A percentile compares a stretch with the other conserved stretches of the same genome.
These are phyloP conservation scores for Amanita fuliginea DNA, from an alignment of 768 basidiomycete species.

Conservation along the genomic window DNA sequence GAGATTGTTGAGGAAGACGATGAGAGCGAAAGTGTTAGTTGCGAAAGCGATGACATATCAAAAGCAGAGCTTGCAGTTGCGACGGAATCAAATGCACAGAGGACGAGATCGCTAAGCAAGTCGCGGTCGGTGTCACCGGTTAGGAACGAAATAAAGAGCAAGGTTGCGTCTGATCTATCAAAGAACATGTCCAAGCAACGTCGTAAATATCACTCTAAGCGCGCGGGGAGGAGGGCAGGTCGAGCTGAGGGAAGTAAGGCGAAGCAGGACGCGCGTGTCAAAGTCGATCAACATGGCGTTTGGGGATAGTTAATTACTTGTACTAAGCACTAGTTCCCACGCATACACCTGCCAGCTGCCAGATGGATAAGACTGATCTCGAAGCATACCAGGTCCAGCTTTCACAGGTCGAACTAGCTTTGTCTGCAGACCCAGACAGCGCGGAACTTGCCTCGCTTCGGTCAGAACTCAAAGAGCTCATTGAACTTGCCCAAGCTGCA, in stretches of 20 bases:
- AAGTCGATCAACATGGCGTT: constrained; percentile 43
- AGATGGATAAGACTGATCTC: constrained; percentile 62
- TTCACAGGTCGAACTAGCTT: constrained; percentile 76
- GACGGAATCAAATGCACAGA: constrained; percentile 9
- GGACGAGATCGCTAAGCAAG: constrained; percentile 11
- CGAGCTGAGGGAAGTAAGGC: constrained; percentile 76
- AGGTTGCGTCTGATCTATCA: constrained; percentile 50
- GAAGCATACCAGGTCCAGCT: constrained; percentile 88
- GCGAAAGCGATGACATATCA: constrained; percentile 21
- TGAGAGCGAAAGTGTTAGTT: constrained; percentile 15
- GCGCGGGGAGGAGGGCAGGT: constrained; percentile 48
- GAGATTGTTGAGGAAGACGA: constrained; percentile 15
- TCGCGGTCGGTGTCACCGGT: constrained; percentile 36
- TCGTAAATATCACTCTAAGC: constrained; percentile 72
- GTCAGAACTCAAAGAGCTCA: constrained; percentile 74
- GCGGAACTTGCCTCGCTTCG: constrained; percentile 61
- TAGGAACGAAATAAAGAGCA: constrained; percentile 42
- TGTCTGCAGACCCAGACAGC: constrained; percentile 66
- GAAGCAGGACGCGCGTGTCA: constrained; percentile 64
- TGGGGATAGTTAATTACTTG: constrained; percentile 14
- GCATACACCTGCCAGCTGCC: constrained; percentile 3
- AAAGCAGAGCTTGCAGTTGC: constrained; percentile 12
- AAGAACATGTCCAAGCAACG: constrained; percentile 52
- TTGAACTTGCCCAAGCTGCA: constrained; percentile 65
- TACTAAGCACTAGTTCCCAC: neutral